Base-by-base conservation (phyloP, 2,329 filamentous ascomycete genomes). In the Amphichorda felina region DNA sequence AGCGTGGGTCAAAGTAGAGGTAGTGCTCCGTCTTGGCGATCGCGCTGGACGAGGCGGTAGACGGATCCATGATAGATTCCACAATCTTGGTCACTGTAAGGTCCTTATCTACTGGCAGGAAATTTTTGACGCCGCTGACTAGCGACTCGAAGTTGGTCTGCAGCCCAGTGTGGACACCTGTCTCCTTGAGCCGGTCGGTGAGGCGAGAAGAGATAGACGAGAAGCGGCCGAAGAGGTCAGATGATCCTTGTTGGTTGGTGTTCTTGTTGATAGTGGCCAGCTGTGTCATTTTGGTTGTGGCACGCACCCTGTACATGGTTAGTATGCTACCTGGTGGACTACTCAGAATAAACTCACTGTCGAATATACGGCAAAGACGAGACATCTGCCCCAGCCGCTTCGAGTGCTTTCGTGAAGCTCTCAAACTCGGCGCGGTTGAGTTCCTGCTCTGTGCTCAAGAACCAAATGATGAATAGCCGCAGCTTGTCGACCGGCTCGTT, bases 211-310 rank as follows among this genome's bases (percentile, higher is more conserved):
- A 91, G 43, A 98, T 83, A 30, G 82, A 86, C 21, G 82, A 91
- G 64, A 98, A 94, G 33, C 88, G 87, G 15, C 86, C 82, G 64
- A 98, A 95, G 13, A 98, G 70, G 48, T 94, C 85, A 5, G 74
- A 79, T 14, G 44, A 58, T 56, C 54, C 53, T 44, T 75, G 74
- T 46, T 79, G 71, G 14, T 72, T 66, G 40, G 81, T 68, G 11
- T 83, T 79, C 21, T 79, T 80, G 43, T 89, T 91, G 42, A 88
- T 79, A 2, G 88, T 93, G 4, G 88, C 85, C 56, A 98, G 82
- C 75, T 96, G 94, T 11, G 89, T 96, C 86, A 96, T 95, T 43
- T 91, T 86, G 5, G 89, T 96, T 34, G 94, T 87, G 45, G 93
- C 85, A 40, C 89, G 86, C 35, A 96, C 85, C 55, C 83, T 77